phyloP scores from a whole-genome alignment of 2,329 filamentous ascomycete species.

The Botrytis aclada region DNA sequence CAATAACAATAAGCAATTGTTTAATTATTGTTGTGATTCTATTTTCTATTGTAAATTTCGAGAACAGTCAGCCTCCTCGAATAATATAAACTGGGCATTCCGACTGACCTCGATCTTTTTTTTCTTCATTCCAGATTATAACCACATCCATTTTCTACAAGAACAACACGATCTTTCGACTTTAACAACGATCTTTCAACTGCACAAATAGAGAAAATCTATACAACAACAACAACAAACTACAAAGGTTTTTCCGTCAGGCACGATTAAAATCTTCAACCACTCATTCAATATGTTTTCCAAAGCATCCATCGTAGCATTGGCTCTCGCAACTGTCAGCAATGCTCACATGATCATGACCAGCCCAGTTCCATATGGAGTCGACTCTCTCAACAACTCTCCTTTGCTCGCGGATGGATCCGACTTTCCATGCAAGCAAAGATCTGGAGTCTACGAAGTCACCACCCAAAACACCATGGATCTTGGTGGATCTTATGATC shows the following conservation, averaged over 20 bases:
- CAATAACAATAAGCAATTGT: conserved; percentile 1
- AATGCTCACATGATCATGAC: conserved; percentile 76
- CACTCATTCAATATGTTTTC: conserved; percentile 43
- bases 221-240: conserved; percentile 9
- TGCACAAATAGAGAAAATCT: background rate
- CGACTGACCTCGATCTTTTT: background rate
- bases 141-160: conserved; percentile 1
- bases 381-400: conserved; percentile 52
- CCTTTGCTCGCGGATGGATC: conserved; percentile 56
- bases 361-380: conserved; percentile 62
- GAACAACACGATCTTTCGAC: background rate
- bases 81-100: conserved; percentile 11
- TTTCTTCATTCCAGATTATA: conserved; percentile 7
- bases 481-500: conserved; percentile 57
- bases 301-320: conserved; percentile 51
- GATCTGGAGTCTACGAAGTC: conserved; percentile 46
- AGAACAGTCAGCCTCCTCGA: conserved; percentile 1
- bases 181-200: background rate
- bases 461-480: conserved; percentile 51
- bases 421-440: conserved; percentile 81
- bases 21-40: background rate
- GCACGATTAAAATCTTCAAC: conserved; percentile 27
- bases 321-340: conserved; percentile 56
- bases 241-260: conserved; percentile 29
- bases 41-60: background rate